Evolutionary conservation across 208 protist species (phyloP).

Genomic region (Porcisia hertigi): DNA sequence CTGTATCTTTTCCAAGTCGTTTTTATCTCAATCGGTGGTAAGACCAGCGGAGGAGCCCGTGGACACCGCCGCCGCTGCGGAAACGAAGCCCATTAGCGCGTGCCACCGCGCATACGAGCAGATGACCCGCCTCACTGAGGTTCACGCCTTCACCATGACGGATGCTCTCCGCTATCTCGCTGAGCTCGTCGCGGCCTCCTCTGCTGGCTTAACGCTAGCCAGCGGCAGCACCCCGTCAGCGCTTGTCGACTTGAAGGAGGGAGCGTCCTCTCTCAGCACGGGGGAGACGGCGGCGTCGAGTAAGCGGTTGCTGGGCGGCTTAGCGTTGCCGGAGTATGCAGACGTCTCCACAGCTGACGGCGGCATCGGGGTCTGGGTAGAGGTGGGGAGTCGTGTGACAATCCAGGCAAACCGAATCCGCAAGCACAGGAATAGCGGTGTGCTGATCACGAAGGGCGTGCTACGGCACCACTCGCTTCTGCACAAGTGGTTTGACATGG

Average conservation of each 20-base stretch:
- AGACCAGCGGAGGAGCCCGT: conserved; percentile 9
- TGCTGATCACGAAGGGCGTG: conserved; percentile 54
- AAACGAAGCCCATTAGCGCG: neutral
- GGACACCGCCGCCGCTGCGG: neutral
- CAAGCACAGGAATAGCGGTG: conserved; percentile 57
- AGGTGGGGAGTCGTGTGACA: conserved; percentile 59
- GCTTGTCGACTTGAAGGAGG: neutral
- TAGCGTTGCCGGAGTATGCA: conserved; percentile 50
- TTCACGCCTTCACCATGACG: conserved; percentile 49
- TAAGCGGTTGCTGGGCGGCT: conserved; percentile 27
- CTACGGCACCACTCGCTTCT: conserved; percentile 55
- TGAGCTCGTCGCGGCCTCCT: conserved; percentile 63
- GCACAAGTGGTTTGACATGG: conserved; percentile 35
- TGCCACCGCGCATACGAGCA: conserved; percentile 48
- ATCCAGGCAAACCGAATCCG: conserved; percentile 54
- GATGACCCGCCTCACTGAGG: conserved; percentile 40
- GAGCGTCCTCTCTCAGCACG: neutral
- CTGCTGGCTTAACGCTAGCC: conserved; percentile 53
- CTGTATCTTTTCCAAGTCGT: conserved; percentile 23
- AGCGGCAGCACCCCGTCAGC: conserved; percentile 37
- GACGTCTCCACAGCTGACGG: conserved; percentile 66
- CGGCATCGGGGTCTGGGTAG: conserved; percentile 80
- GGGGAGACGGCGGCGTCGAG: neutral
- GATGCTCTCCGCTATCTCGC: conserved; percentile 52
- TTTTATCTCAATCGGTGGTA: conserved; percentile 14